Evolutionary conservation across 1,139 yeast species (phyloP).

Genomic region (Scheffersomyces lignicola): DNA sequence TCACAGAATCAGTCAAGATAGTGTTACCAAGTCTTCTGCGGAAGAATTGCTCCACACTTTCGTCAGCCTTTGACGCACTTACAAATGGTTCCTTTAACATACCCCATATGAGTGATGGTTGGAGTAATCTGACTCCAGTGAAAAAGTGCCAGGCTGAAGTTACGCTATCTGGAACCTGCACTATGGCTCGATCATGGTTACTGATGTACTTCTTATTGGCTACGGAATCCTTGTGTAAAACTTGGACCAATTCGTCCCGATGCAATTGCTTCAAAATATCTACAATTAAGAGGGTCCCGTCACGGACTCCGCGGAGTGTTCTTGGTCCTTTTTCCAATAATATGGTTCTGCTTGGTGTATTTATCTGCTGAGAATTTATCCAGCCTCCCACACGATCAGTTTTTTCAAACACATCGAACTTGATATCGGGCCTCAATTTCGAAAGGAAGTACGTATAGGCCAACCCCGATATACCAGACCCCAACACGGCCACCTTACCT

Average conservation of each 20-base stretch:
- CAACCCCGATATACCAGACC: slow-evolving; percentile 88
- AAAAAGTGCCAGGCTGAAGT: slow-evolving; percentile 41
- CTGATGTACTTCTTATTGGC: slow-evolving; percentile 66
- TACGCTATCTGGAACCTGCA: slow-evolving; percentile 56
- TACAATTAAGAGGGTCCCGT: slow-evolving; percentile 60
- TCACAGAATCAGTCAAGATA: slow-evolving; percentile 56
- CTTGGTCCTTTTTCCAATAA: slow-evolving; percentile 73
- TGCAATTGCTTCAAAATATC: slow-evolving; percentile 56
- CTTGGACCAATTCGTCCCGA: slow-evolving; percentile 42
- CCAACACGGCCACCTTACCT: slow-evolving; percentile 65
- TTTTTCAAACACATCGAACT: slow-evolving; percentile 62
- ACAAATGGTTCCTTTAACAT: slow-evolving; percentile 47
- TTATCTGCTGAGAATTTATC: slow-evolving; percentile 51
- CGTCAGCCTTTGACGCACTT: slow-evolving; percentile 47
- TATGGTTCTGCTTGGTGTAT: slow-evolving; percentile 17
- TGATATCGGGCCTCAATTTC: slow-evolving; percentile 69
- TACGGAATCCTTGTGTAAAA: slow-evolving; percentile 45
- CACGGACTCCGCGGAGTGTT: slow-evolving; percentile 68
- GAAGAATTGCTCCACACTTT: slow-evolving; percentile 68
- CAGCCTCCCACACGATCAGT: slow-evolving; percentile 70
- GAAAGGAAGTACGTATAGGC: slow-evolving; percentile 73
- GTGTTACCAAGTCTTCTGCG: slow-evolving; percentile 65
- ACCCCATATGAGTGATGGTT: slow-evolving; percentile 24
- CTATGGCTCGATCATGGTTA: slow-evolving; percentile 34
- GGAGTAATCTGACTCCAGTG: slow-evolving; percentile 15